Percentiles rank a stretch among this genome's conserved stretches.
Conservation (phyloP, 257 asterid species). For the Solanum ossicruentum region DNA sequence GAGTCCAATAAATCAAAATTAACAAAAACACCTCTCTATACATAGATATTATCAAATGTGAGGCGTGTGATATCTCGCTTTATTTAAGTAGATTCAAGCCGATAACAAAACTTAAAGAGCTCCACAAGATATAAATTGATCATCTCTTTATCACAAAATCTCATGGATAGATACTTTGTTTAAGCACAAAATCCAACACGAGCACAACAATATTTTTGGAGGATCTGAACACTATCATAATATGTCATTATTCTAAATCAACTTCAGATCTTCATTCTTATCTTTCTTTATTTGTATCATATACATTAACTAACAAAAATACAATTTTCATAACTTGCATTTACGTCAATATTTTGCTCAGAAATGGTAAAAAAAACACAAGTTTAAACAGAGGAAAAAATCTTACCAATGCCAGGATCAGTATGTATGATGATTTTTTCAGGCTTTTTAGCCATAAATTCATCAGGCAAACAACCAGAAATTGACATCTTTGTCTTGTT, state of each 20-base stretch:
- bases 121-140: background rate
- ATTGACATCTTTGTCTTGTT: background rate
- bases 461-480: background rate
- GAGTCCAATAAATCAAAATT: background rate
- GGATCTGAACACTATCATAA: background rate
- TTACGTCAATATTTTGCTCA: background rate
- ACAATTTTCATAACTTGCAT: background rate
- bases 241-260: background rate
- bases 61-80: too few species aligned
- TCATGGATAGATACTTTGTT: background rate
- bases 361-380: background rate
- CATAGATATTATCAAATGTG: background rate
- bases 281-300: background rate
- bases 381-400: background rate
- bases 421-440: slow-evolving; percentile 28
- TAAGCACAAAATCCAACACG: background rate
- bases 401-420: slow-evolving; percentile 34
- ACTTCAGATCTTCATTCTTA: background rate
- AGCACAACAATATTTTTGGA: too few species aligned
- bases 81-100: too few species aligned
- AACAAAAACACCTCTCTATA: background rate
- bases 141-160: background rate
- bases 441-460: background rate
- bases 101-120: too few species aligned
- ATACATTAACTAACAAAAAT: background rate